Conservation (phyloP, 495 filamentous ascomycete species). For the Elasticomyces elasticus region DNA sequence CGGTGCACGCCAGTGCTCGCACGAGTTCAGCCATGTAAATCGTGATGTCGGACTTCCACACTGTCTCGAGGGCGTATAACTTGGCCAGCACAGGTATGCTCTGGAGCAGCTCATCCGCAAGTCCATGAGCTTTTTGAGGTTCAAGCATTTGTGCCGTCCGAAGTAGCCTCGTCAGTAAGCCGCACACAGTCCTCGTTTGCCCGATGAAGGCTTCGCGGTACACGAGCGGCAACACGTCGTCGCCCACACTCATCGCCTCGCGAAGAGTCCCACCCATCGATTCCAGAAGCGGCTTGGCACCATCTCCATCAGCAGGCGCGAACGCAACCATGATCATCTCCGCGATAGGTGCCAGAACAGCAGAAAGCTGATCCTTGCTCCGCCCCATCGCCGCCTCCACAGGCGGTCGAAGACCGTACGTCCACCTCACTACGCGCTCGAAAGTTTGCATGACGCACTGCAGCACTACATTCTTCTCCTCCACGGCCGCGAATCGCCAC, state of each 20-base stretch:
- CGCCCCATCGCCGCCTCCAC: neutral
- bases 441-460: conserved; percentile 54
- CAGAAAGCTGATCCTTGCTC: neutral
- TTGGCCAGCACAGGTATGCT: conserved; percentile 62
- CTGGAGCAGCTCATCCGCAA: conserved; percentile 75
- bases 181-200: neutral
- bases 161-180: conserved; percentile 3
- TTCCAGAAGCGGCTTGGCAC: neutral
- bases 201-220: neutral
- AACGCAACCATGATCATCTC: conserved; percentile 4
- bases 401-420: conserved; percentile 11
- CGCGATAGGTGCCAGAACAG: neutral
- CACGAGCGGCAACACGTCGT: neutral
- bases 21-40: conserved; percentile 66
- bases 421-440: conserved; percentile 55
- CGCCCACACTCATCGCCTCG: neutral
- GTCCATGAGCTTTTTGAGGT: conserved; percentile 35
- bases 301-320: neutral
- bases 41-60: conserved; percentile 54
- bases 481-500: conserved; percentile 66
- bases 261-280: neutral
- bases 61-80: conserved; percentile 61
- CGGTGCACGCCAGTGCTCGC: conserved; percentile 46
- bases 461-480: conserved; percentile 55
- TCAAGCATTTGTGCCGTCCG: conserved; percentile 2